Base-by-base conservation (phyloP, 495 filamentous ascomycete species). In the Aspergillus avenaceus region DNA sequence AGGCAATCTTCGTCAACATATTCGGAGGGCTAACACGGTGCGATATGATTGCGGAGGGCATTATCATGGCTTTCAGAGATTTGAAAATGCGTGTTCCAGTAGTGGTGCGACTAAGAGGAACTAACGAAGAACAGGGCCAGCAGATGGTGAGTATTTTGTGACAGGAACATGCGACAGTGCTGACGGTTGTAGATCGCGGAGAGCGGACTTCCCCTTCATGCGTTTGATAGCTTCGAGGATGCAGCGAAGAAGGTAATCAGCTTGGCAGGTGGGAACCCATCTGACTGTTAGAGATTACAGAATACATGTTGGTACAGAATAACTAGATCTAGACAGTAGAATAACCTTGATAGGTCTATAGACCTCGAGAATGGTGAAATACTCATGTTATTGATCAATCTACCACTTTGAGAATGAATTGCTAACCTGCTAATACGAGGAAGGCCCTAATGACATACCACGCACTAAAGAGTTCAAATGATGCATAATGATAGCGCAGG, bases 1-100 rank as follows among this genome's bases (percentile, higher is more conserved):
- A 82, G 49, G 74, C 76, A 2, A 77, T 95, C 41, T 87, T 95
- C 65, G 88, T 96, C 27, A 96, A 96, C 58, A 92, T 95, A 53
- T 96, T 96, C 61, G 91, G 90, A 4, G 91, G 90, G 0, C 59
- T 96, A 69, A 95, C 88, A 6, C 70, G 83, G 67, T 78, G 89
- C 21, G 89, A 91, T 56, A 93, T 95, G 88, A 95, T 96, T 62
- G 91, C 90, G 0, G 77, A 84, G 53, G 90, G 88, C 0, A 79
- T 96, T 38, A 76, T 95, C 28, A 48, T 88, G 56, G 89, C 89
- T 8, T 92, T 92, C 62, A 70, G 79, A 53, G 86, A 91, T 56
- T 58, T 93, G 60, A 66, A 79, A 2, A 80, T 88, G 64, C 66
- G 66, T 3, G 74, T 91, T 4, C 90, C 90, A 13, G 85, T 95